Conservation (phyloP, 768 basidiomycete genomes). For the Pulveroboletus sp. region DNA sequence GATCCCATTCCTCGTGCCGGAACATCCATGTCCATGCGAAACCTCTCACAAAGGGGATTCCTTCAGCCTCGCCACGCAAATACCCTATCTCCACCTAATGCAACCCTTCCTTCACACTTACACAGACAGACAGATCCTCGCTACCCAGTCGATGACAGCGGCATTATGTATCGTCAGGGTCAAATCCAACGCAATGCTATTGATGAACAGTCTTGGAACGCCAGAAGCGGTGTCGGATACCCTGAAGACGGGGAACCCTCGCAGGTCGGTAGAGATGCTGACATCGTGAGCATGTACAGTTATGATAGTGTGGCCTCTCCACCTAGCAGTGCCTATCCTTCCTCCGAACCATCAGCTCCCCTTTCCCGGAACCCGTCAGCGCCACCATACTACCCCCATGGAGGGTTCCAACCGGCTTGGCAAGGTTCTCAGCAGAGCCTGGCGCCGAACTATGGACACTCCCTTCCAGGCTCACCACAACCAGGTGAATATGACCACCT, state of each 20-base stretch:
- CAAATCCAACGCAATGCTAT: not conserved
- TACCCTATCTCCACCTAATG: conserved; percentile 35
- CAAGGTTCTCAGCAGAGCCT: conserved; percentile 25
- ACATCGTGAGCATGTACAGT: conserved; percentile 35
- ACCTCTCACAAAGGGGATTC: conserved; percentile 26
- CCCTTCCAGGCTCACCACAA: conserved; percentile 22
- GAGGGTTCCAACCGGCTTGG: conserved; percentile 24
- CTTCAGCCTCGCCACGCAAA: conserved; percentile 38
- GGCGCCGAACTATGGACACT: conserved; percentile 16
- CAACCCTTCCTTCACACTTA: conserved; percentile 16
- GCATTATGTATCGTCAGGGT: conserved; percentile 9
- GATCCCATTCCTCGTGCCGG: conserved; percentile 53
- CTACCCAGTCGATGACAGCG: conserved; percentile 33
- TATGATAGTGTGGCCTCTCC: conserved; percentile 34
- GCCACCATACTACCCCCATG: conserved; percentile 15
- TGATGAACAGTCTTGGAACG: conserved; percentile 13
- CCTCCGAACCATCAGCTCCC: conserved; percentile 18
- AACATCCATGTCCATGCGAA: conserved; percentile 53
- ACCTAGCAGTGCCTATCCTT: conserved; percentile 28
- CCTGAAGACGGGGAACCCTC: conserved; percentile 20
- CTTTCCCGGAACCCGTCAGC: conserved; percentile 20
- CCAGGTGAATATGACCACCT: conserved; percentile 50
- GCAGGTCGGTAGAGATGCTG: conserved; percentile 31
- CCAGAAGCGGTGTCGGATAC: conserved; percentile 27
- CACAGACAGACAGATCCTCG: conserved; percentile 25